phyloP scores from a whole-genome alignment of 2,329 filamentous ascomycete species.

The Xenosphaeropsis pyriputrescens region DNA sequence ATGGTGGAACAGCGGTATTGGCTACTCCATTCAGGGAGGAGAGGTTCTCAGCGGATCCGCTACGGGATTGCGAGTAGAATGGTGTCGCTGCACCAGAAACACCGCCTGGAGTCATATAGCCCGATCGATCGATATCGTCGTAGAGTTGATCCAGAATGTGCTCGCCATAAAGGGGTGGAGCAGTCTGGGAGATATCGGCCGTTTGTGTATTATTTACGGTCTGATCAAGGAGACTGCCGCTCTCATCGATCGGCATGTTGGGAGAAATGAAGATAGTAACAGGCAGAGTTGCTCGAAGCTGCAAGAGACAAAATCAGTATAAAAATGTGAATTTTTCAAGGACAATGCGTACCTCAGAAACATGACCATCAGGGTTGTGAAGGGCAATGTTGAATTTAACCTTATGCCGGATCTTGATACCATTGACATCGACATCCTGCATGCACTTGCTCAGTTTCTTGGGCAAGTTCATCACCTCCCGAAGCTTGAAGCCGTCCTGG shows the following conservation, averaged over 20 bases:
- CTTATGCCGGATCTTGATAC: conserved; percentile 88
- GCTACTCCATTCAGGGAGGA: conserved; percentile 36
- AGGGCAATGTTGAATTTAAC: conserved; percentile 82
- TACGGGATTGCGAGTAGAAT: conserved; percentile 54
- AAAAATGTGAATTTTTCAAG: conserved; percentile 1
- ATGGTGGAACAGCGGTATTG: conserved; percentile 29
- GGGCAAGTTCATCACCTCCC: conserved; percentile 54
- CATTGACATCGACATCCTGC: conserved; percentile 77
- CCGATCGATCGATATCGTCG: conserved; percentile 67
- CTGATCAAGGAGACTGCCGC: conserved; percentile 62
- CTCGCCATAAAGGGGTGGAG: conserved; percentile 85
- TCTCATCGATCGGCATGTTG: conserved; percentile 75
- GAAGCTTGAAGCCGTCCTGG: conserved; percentile 49
- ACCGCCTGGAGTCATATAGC: conserved; percentile 64
- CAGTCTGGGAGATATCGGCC: conserved; percentile 40
- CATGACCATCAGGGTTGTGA: conserved; percentile 87
- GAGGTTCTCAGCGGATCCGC: conserved; percentile 72
- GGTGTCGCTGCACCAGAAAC: conserved; percentile 70
- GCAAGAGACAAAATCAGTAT: conserved; percentile 5
- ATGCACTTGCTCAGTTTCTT: conserved; percentile 71
- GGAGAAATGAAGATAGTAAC: conserved; percentile 93
- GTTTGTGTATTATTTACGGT: conserved; percentile 31
- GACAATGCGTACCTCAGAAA: conserved; percentile 55
- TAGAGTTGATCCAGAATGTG: conserved; percentile 86
- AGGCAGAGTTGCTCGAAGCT: conserved; percentile 79